Evolutionary conservation across 257 asterid species (phyloP).

Genomic region (Ophiorrhiza pumila): DNA sequence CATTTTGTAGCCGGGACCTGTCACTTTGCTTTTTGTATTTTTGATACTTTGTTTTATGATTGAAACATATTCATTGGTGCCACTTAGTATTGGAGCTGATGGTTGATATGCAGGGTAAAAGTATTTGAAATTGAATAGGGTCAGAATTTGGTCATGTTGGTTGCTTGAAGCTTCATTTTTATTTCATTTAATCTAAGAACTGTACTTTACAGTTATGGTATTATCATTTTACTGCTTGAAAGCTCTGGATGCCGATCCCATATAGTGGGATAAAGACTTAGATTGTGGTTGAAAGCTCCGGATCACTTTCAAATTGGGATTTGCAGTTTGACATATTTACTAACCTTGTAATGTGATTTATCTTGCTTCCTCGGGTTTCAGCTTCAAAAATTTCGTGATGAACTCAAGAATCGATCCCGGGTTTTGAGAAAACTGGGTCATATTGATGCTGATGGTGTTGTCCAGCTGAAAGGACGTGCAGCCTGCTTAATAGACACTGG

Average conservation of each 20-base stretch:
- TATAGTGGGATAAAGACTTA: too few relatives aligned
- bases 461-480: constrained; percentile 94
- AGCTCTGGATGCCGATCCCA: too few relatives aligned
- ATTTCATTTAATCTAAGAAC: too few relatives aligned
- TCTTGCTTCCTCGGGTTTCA: constrained; percentile 24
- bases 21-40: too few relatives aligned
- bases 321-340: neutral
- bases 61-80: too few relatives aligned
- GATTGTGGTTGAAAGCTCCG: neutral
- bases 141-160: neutral
- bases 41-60: too few relatives aligned
- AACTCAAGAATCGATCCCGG: constrained; percentile 91
- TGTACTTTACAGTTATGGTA: neutral
- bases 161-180: constrained; percentile 2
- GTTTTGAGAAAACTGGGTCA: constrained; percentile 91
- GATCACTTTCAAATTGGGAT: constrained; percentile 19
- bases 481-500: constrained; percentile 99
- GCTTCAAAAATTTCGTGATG: constrained; percentile 98
- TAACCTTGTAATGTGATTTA: neutral
- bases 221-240: neutral
- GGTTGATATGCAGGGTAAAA: neutral
- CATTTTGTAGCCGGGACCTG: too few relatives aligned
- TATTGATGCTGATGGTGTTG: constrained; percentile 83
- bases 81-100: too few relatives aligned
- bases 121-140: neutral